A percentile compares a stretch with the other conserved stretches of the same genome.
Evolutionary conservation across 2,329 filamentous ascomycete genomes (phyloP).

Genomic region (Amphichorda felina): DNA sequence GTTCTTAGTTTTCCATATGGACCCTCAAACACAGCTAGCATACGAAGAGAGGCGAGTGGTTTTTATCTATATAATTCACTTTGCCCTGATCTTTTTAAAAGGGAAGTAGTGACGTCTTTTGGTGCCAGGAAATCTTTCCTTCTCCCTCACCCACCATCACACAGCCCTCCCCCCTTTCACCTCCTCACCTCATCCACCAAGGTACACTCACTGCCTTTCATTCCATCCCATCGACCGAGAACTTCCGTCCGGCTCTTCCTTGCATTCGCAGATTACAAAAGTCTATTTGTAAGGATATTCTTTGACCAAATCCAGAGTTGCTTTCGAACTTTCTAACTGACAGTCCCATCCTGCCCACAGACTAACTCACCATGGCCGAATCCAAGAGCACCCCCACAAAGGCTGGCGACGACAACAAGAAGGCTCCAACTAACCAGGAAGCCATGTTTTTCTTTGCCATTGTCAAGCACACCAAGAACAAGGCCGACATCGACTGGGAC

Average conservation of each 20-base stretch:
- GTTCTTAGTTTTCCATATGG: too few species aligned
- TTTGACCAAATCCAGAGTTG: not conserved
- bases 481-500: slow-evolving; percentile 35
- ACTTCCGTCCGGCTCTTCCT: not conserved
- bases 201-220: not conserved
- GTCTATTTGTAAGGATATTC: not conserved
- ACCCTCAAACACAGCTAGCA: too few species aligned
- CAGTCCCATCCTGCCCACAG: too few species aligned
- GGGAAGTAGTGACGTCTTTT: too few species aligned
- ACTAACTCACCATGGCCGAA: not conserved
- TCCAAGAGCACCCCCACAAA: not conserved
- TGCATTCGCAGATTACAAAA: not conserved
- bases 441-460: slow-evolving; percentile 32
- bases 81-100: too few species aligned
- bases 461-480: slow-evolving; percentile 28
- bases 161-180: too few species aligned
- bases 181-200: not conserved
- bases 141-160: too few species aligned
- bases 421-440: slow-evolving; percentile 26
- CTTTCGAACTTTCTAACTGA: too few species aligned
- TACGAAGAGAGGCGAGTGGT: too few species aligned
- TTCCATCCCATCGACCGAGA: not conserved
- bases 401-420: slow-evolving; percentile 4
- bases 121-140: too few species aligned
- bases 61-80: too few species aligned